phyloP scores from a whole-genome alignment of 2,329 filamentous ascomycete genomes.

The Coccinonectria pachysandricola region DNA sequence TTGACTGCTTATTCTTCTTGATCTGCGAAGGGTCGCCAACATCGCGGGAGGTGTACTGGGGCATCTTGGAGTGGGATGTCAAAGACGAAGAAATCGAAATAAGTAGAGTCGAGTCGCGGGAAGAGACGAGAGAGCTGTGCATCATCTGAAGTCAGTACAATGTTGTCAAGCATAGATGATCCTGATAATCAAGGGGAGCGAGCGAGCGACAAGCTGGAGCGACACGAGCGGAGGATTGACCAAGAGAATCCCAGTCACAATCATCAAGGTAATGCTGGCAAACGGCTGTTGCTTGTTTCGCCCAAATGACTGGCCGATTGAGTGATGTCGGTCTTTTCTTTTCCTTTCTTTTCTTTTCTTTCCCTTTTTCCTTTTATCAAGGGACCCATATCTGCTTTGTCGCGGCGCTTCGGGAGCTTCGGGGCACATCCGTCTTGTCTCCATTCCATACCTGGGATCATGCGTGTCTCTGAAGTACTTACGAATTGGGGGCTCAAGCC shows the following conservation, averaged over 20 bases:
- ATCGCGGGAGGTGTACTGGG: conserved; percentile 57
- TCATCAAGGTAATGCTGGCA: conserved; percentile 3
- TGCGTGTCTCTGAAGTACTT: too few relatives aligned
- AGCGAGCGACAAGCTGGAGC: conserved; percentile 3
- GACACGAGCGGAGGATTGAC: background rate
- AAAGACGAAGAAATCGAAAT: conserved; percentile 7
- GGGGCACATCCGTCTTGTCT: too few relatives aligned
- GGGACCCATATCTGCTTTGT: conserved; percentile 3
- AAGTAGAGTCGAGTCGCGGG: conserved; percentile 7
- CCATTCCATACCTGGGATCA: too few relatives aligned
- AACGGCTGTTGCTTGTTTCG: conserved; percentile 7
- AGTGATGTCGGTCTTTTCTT: conserved; percentile 8
- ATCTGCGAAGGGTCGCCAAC: conserved; percentile 58
- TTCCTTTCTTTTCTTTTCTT: conserved; percentile 5
- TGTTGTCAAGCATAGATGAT: conserved; percentile 11
- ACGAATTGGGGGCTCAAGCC: too few relatives aligned
- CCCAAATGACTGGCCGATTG: conserved; percentile 6
- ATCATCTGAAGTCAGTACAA: too few relatives aligned
- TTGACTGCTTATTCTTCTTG: conserved; percentile 96
- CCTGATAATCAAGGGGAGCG: conserved; percentile 2
- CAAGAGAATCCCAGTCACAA: too few relatives aligned
- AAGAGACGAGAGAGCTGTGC: conserved; percentile 10
- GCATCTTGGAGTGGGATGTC: conserved; percentile 36
- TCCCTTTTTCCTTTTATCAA: conserved; percentile 5
- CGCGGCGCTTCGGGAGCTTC: conserved; percentile 1